Conservation (phyloP, 139 green algal genomes). For the Closterium sp. region DNA sequence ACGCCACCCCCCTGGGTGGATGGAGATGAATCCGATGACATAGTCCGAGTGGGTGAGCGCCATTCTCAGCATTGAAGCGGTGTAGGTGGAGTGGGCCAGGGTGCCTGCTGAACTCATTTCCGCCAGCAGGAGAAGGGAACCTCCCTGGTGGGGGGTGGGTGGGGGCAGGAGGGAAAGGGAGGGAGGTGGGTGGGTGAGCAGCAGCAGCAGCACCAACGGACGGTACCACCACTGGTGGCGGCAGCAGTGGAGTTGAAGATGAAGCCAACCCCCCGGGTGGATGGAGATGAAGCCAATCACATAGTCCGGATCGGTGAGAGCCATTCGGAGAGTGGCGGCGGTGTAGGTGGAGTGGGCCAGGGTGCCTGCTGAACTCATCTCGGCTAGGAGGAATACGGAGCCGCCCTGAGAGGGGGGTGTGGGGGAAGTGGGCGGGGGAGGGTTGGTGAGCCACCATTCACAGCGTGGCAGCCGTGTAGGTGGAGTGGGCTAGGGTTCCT, state of each 20-base stretch:
- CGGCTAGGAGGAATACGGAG: constrained; percentile 73
- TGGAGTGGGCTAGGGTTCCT: constrained; percentile 84
- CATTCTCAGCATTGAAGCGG: constrained; percentile 73
- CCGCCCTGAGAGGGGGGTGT: constrained; percentile 59
- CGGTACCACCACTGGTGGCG: too few relatives aligned
- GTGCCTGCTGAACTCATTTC: constrained; percentile 96
- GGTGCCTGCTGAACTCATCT: constrained; percentile 82
- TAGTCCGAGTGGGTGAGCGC: constrained; percentile 85
- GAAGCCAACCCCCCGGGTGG: too few relatives aligned
- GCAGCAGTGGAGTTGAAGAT: constrained; percentile 77
- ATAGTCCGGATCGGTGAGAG: constrained; percentile 83
- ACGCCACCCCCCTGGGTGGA: constrained; percentile 79
- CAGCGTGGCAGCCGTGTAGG: constrained; percentile 85
- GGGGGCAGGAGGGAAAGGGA: neutral
- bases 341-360: constrained; percentile 90
- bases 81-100: constrained; percentile 88
- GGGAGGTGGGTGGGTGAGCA: neutral
- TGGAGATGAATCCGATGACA: constrained; percentile 98
- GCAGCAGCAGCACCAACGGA: too few relatives aligned
- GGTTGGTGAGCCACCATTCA: constrained; percentile 68
- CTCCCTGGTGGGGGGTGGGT: constrained; percentile 56
- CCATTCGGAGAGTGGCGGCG: constrained; percentile 73
- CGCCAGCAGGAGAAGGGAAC: constrained; percentile 71
- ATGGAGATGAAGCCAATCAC: constrained; percentile 98
- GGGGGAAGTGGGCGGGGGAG: neutral